phyloP scores from a whole-genome alignment of 495 filamentous ascomycete genomes.

The Saxophila tyrrhenica region DNA sequence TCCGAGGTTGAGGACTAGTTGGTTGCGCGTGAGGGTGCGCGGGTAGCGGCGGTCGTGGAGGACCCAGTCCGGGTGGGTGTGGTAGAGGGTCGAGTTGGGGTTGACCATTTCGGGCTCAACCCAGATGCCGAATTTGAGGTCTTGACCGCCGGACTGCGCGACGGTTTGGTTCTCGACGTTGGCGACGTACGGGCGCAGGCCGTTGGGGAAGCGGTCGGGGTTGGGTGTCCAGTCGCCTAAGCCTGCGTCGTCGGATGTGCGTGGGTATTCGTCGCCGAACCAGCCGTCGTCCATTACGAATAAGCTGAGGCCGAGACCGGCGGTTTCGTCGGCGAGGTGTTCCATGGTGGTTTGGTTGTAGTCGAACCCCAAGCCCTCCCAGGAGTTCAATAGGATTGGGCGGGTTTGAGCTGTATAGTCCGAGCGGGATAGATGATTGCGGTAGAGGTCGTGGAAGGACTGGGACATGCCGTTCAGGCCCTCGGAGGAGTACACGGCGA shows the following conservation, averaged over 20 bases:
- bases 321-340: constrained; percentile 37
- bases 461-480: constrained; percentile 45
- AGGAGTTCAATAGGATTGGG: constrained; percentile 44
- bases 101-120: constrained; percentile 51
- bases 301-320: constrained; percentile 39
- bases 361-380: constrained; percentile 44
- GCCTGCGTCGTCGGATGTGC: constrained; percentile 36
- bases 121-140: constrained; percentile 45
- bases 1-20: constrained; percentile 43
- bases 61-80: constrained; percentile 44
- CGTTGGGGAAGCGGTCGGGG: constrained; percentile 41
- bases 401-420: constrained; percentile 38
- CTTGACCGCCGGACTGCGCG: constrained; percentile 28
- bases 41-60: constrained; percentile 41
- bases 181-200: constrained; percentile 34
- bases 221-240: constrained; percentile 47
- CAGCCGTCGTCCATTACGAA: constrained; percentile 50
- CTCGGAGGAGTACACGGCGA: constrained; percentile 40
- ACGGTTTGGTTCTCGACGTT: constrained; percentile 35
- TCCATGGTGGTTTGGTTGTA: constrained; percentile 39
- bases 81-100: constrained; percentile 41
- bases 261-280: constrained; percentile 45
- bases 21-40: constrained; percentile 38
- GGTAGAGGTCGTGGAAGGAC: constrained; percentile 41
- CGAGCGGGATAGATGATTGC: constrained; percentile 42